phyloP scores from a whole-genome alignment of 2,329 filamentous ascomycete species.

The Arthrobotrys sinensis region DNA sequence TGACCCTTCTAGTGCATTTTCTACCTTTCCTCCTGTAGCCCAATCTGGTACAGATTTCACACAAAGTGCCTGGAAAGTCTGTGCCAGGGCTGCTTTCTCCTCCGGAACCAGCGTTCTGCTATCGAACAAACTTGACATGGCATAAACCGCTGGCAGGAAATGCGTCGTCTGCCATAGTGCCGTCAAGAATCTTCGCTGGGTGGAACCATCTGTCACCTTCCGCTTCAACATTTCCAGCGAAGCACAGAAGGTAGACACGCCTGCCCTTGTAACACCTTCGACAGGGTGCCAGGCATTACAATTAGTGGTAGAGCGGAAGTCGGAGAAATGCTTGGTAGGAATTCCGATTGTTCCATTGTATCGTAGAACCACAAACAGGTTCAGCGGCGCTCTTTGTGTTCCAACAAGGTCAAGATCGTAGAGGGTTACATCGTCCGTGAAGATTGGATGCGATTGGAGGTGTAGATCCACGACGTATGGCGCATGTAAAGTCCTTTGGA shows the following conservation, averaged over 20 bases:
- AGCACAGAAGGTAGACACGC: conserved; percentile 50
- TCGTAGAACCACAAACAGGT: conserved; percentile 53
- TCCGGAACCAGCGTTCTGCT: conserved; percentile 38
- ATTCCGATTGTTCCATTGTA: conserved; percentile 58
- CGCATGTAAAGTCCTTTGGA: conserved; percentile 20
- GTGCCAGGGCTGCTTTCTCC: conserved; percentile 54
- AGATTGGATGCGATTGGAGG: conserved; percentile 37
- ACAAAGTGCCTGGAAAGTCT: conserved; percentile 57
- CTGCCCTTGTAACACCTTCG: conserved; percentile 37
- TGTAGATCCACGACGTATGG: conserved; percentile 54
- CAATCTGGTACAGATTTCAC: conserved; percentile 51
- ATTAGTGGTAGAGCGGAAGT: conserved; percentile 49
- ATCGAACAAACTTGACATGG: conserved; percentile 54
- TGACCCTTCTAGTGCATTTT: conserved; percentile 56
- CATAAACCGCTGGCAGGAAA: conserved; percentile 54
- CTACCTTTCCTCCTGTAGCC: conserved; percentile 44
- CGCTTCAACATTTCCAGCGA: conserved; percentile 58
- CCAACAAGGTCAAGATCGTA: conserved; percentile 54
- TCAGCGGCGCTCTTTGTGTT: conserved; percentile 40
- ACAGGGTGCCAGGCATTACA: conserved; percentile 54
- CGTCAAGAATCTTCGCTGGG: conserved; percentile 52
- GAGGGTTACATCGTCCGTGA: conserved; percentile 44
- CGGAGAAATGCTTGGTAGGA: conserved; percentile 40
- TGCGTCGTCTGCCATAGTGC: conserved; percentile 59
- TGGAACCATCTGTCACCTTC: conserved; percentile 53